Conservation (phyloP, 2,329 filamentous ascomycete species). For the Ambrosiella cleistominuta region DNA sequence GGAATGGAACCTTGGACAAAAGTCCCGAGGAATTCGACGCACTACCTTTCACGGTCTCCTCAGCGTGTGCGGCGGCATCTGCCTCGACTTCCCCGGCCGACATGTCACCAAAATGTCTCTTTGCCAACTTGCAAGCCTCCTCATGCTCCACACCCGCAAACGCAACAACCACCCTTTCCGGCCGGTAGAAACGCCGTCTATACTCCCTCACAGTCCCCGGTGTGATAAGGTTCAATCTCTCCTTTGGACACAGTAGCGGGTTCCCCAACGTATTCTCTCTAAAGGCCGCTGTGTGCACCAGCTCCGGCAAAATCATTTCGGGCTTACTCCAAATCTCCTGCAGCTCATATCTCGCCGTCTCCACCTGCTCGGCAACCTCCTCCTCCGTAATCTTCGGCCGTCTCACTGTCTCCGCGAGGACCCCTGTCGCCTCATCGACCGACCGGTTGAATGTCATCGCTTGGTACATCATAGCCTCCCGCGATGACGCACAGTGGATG, state of each 20-base stretch:
- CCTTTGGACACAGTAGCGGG: constrained; percentile 76
- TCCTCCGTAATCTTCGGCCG: constrained; percentile 69
- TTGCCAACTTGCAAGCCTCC: constrained; percentile 60
- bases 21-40: constrained; percentile 33
- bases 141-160: constrained; percentile 81
- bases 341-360: constrained; percentile 90
- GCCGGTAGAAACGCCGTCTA: constrained; percentile 65
- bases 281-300: constrained; percentile 89
- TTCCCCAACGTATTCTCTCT: constrained; percentile 94
- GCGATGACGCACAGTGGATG: constrained; percentile 87
- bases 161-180: constrained; percentile 82
- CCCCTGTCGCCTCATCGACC: constrained; percentile 61
- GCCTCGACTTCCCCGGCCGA: constrained; percentile 21
- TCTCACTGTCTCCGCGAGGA: constrained; percentile 87
- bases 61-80: constrained; percentile 23
- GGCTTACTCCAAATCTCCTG: constrained; percentile 96
- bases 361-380: constrained; percentile 72
- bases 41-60: constrained; percentile 38
- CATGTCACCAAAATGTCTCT: constrained; percentile 90
- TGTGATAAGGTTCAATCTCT: constrained; percentile 60
- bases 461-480: constrained; percentile 97
- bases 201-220: constrained; percentile 60
- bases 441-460: constrained; percentile 92
- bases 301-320: constrained; percentile 83
- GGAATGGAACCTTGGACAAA: constrained; percentile 70